Percentiles rank a stretch among this genome's conserved stretches.
These are phyloP conservation scores for Santalum album DNA, from an alignment of 164 flowering plant genomes.

Conservation along the genomic window DNA sequence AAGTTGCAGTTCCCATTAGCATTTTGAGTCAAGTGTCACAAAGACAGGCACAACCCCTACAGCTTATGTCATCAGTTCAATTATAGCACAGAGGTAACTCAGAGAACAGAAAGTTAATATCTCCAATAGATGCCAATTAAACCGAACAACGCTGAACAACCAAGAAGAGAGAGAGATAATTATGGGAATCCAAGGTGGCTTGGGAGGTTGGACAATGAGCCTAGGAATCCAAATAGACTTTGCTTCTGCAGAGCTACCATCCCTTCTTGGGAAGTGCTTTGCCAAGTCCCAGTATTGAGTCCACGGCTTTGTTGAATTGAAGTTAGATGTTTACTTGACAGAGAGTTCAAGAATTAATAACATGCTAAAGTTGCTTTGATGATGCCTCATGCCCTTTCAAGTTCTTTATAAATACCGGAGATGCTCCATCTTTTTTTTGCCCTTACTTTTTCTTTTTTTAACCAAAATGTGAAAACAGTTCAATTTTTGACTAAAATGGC, in stretches of 20 bases:
- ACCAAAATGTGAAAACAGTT: no score
- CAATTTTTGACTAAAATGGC: no score
- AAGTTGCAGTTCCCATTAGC: no score
- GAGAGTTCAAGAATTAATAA: slow-evolving; percentile 7
- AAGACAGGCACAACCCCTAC: no score
- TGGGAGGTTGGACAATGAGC: slow-evolving; percentile 1
- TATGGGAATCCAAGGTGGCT: slow-evolving; percentile 10
- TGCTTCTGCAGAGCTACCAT: neutral
- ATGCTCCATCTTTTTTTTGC: no score
- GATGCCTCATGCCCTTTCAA: neutral
- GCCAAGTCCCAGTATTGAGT: neutral
- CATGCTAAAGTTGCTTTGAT: neutral
- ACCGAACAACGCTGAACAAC: neutral
- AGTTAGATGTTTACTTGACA: slow-evolving; percentile 4
- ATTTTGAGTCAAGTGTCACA: no score
- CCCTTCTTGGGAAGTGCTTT: neutral
- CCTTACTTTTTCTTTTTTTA: no score
- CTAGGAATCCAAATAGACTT: neutral
- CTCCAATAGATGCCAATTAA: neutral
- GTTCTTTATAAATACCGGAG: no score
- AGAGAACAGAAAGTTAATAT: no score
- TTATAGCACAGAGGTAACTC: no score
- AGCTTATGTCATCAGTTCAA: no score
- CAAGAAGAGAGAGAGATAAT: neutral
- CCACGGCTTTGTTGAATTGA: neutral